Conservation (phyloP, 2,329 filamentous ascomycete species). For the Botrytis fragariae region DNA sequence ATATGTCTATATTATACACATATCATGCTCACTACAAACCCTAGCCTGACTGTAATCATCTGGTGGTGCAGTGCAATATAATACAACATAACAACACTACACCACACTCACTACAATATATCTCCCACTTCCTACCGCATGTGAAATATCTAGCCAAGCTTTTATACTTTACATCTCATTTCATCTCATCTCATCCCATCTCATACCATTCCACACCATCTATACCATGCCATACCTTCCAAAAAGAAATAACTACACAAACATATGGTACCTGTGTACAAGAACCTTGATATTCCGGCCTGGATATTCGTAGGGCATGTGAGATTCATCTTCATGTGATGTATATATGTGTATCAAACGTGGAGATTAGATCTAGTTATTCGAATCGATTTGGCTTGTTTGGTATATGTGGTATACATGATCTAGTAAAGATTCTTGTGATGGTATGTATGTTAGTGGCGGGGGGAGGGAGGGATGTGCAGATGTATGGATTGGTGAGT, state of each 20-base stretch:
- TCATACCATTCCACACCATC: background rate
- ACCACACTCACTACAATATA: background rate
- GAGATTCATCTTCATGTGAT: background rate
- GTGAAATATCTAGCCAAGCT: background rate
- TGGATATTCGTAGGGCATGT: too few species aligned
- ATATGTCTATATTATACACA: background rate
- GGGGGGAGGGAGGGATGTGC: too few species aligned
- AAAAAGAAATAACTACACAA: background rate
- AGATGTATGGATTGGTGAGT: too few species aligned
- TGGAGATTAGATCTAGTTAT: too few species aligned
- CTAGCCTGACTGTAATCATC: background rate
- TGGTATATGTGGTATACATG: too few species aligned
- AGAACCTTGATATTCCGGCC: background rate
- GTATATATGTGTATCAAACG: too few species aligned
- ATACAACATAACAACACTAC: background rate
- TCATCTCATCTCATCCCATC: background rate
- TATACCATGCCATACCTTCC: too few species aligned
- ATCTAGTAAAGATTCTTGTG: too few species aligned
- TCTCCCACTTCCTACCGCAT: background rate
- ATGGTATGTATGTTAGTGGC: too few species aligned
- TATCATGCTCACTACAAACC: background rate
- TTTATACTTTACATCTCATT: background rate
- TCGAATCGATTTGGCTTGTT: too few species aligned
- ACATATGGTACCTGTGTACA: rapidly evolving
- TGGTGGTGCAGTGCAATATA: background rate